These are phyloP conservation scores for Breynia disticha DNA, from an alignment of 441 rosid species.

Conservation along the genomic window DNA sequence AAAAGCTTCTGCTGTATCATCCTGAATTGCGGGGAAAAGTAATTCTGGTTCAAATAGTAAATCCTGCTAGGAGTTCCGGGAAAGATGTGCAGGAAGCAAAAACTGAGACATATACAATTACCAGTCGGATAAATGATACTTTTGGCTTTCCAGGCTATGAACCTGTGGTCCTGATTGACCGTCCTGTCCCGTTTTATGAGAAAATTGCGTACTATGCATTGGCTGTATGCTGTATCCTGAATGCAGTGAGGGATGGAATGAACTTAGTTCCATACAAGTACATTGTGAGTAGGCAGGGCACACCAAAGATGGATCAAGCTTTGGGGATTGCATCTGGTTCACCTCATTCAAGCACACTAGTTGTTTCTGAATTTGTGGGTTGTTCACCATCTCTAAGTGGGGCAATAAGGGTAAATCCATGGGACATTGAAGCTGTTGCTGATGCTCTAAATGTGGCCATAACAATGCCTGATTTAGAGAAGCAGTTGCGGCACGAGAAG, in stretches of 20 bases:
- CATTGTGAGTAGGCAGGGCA: slow-evolving; percentile 62
- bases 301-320: slow-evolving; percentile 43
- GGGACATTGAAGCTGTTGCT: slow-evolving; percentile 61
- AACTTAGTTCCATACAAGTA: slow-evolving; percentile 73
- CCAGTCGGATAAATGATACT: slow-evolving; percentile 48
- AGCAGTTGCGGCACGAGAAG: slow-evolving; percentile 63
- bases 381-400: slow-evolving; percentile 85
- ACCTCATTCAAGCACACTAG: slow-evolving; percentile 52
- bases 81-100: slow-evolving; percentile 63
- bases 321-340: slow-evolving; percentile 34
- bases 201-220: slow-evolving; percentile 63
- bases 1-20: slow-evolving; percentile 43
- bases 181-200: slow-evolving; percentile 51
- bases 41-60: slow-evolving; percentile 72
- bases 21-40: slow-evolving; percentile 41
- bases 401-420: slow-evolving; percentile 78
- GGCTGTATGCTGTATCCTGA: slow-evolving; percentile 71
- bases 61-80: slow-evolving; percentile 76
- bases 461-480: slow-evolving; percentile 38
- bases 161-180: slow-evolving; percentile 75
- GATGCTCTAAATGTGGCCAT: slow-evolving; percentile 48
- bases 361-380: slow-evolving; percentile 69
- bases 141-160: slow-evolving; percentile 52
- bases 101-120: slow-evolving; percentile 42
- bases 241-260: slow-evolving; percentile 82